Evolutionary conservation across 139 green algal species (phyloP).

Genomic region (Haematococcus lacustris): DNA sequence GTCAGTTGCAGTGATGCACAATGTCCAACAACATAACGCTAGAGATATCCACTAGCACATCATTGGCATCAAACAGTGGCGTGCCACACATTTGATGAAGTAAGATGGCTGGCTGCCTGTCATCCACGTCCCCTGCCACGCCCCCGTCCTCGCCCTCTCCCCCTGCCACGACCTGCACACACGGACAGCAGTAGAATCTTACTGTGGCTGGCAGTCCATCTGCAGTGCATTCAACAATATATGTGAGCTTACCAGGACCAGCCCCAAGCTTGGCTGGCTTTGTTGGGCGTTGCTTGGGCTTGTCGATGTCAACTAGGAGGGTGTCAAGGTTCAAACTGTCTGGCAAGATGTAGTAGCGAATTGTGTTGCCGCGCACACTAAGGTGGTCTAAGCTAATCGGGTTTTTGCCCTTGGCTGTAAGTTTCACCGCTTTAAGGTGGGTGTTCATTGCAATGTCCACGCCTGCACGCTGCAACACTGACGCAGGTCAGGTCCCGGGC

Average conservation of each 20-base stretch:
- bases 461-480: conserved; percentile 46
- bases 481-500: neutral
- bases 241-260: neutral
- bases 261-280: conserved; percentile 20
- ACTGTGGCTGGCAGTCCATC: neutral
- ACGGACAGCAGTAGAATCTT: neutral
- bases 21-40: too few relatives aligned
- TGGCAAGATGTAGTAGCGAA: conserved; percentile 94
- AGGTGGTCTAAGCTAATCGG: conserved; percentile 82
- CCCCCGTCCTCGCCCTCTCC: conserved; percentile 16
- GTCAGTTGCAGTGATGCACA: too few relatives aligned
- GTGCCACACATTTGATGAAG: too few relatives aligned
- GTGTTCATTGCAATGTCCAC: conserved; percentile 99
- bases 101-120: too few relatives aligned
- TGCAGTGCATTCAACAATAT: neutral
- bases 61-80: too few relatives aligned
- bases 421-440: conserved; percentile 93
- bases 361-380: conserved; percentile 80
- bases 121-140: conserved; percentile 14
- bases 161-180: conserved; percentile 5
- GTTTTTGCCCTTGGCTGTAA: conserved; percentile 88
- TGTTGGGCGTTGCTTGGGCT: conserved; percentile 85
- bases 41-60: too few relatives aligned
- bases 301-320: conserved; percentile 93
- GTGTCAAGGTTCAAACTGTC: conserved; percentile 98